phyloP scores from a whole-genome alignment of 768 basidiomycete genomes.

The Leccinum aurantiacum region DNA sequence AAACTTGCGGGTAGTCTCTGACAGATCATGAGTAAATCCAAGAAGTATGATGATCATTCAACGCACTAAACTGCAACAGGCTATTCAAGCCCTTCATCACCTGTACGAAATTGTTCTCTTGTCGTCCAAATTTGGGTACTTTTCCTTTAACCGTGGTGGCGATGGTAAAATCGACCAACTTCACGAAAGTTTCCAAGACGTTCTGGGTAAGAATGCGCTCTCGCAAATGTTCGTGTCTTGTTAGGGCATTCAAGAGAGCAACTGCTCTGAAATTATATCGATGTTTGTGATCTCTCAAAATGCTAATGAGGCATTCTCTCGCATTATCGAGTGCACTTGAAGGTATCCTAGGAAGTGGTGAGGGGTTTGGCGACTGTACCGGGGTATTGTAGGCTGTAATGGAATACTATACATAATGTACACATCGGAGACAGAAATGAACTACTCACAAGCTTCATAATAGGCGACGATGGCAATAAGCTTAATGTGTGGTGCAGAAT shows the following conservation, averaged over 20 bases:
- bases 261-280: constrained; percentile 21
- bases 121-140: background rate
- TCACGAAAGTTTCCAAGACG: constrained; percentile 15
- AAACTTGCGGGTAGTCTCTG: constrained; percentile 10
- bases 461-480: constrained; percentile 9
- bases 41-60: background rate
- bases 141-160: background rate
- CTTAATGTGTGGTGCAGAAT: background rate
- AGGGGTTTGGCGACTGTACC: background rate
- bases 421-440: background rate
- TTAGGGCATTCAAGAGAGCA: constrained; percentile 22
- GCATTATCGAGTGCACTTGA: constrained; percentile 13
- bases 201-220: constrained; percentile 16
- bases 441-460: constrained; percentile 19
- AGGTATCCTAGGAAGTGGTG: background rate
- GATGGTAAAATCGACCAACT: constrained; percentile 16
- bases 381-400: constrained; percentile 11
- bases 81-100: constrained; percentile 24
- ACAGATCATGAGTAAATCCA: background rate
- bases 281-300: constrained; percentile 15
- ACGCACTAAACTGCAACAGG: constrained; percentile 20
- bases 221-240: constrained; percentile 17
- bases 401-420: background rate
- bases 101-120: constrained; percentile 12
- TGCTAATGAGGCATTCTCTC: constrained; percentile 9